Conservation (phyloP, 768 basidiomycete species). For the Megacollybia marginata region DNA sequence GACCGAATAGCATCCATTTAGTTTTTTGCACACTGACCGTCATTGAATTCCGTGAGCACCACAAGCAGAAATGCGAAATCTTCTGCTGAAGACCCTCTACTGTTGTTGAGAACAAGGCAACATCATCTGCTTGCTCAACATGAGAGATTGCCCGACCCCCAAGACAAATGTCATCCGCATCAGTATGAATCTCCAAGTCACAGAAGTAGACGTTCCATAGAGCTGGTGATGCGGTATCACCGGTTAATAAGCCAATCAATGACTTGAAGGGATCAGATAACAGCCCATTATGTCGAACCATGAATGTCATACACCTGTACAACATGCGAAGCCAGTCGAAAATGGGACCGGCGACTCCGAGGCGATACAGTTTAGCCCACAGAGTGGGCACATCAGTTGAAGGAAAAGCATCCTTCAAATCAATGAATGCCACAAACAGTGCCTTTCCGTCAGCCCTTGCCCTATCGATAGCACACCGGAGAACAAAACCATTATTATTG, state of each 20-base stretch:
- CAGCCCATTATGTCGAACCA: constrained; percentile 7
- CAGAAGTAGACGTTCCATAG: constrained; percentile 20
- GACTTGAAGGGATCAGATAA: constrained; percentile 12
- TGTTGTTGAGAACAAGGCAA: constrained; percentile 13
- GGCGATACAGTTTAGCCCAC: too few species aligned
- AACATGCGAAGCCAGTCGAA: constrained; percentile 22
- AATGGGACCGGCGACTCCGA: constrained; percentile 13
- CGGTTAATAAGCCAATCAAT: constrained; percentile 16
- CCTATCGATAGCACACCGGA: constrained; percentile 14
- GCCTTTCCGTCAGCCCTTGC: constrained; percentile 10
- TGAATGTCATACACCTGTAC: constrained; percentile 14
- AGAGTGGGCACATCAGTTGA: too few species aligned
- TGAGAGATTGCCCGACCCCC: constrained; percentile 7
- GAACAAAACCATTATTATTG: too few species aligned
- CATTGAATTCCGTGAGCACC: constrained; percentile 20
- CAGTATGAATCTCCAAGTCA: constrained; percentile 8
- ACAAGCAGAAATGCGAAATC: constrained; percentile 9
- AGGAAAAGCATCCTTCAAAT: too few species aligned
- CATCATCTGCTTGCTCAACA: constrained; percentile 20
- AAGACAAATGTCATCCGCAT: constrained; percentile 11
- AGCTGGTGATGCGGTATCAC: constrained; percentile 18
- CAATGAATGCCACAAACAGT: constrained; percentile 14
- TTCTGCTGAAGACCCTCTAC: constrained; percentile 10
- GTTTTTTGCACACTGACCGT: constrained; percentile 17
- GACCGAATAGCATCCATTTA: constrained; percentile 13